Conservation (phyloP, 768 basidiomycete species). For the Leccinum subgranulosum region DNA sequence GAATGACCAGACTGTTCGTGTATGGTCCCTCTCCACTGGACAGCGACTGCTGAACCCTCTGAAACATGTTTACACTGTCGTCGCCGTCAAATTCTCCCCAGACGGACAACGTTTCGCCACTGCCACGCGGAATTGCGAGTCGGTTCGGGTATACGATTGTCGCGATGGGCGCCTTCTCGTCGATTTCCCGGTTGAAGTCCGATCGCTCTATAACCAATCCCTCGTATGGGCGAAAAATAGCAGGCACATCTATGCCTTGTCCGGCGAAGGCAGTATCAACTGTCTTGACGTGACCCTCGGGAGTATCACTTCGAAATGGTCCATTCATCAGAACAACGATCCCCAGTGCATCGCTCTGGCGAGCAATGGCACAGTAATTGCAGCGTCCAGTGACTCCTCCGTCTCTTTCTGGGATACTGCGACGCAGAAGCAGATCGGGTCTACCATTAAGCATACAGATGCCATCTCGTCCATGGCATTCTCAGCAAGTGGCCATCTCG, state of each 20-base stretch:
- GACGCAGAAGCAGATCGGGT: not conserved
- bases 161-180: not conserved
- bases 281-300: not conserved
- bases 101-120: not conserved
- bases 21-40: conserved; percentile 8
- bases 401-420: not conserved
- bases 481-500: not conserved
- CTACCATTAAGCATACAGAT: not conserved
- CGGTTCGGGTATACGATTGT: conserved; percentile 2
- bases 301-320: not conserved
- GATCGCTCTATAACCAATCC: not conserved
- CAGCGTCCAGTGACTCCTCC: not conserved
- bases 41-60: not conserved
- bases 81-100: conserved; percentile 10
- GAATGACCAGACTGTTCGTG: not conserved
- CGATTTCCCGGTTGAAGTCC: not conserved
- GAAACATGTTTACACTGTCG: not conserved
- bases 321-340: not conserved
- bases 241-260: not conserved
- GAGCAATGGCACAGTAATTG: not conserved
- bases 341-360: not conserved
- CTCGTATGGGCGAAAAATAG: not conserved
- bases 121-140: not conserved
- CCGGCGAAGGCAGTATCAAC: not conserved
- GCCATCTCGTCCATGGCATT: not conserved